Base-by-base conservation (phyloP, 2,329 filamentous ascomycete species). In the Cordyceps javanica region DNA sequence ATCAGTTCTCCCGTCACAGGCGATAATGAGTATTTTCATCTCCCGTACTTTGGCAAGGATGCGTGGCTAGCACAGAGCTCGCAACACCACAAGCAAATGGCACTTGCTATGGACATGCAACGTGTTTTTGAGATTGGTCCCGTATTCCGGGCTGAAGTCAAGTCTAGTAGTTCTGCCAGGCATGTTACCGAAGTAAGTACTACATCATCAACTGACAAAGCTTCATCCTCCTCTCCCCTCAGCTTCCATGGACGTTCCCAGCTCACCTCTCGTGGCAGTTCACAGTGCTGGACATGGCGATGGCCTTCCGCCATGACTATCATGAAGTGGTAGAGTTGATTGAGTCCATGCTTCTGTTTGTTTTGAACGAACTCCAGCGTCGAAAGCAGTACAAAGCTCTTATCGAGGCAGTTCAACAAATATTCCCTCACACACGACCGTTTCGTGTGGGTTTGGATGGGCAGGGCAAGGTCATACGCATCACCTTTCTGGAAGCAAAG, bases 11-110 rank as follows among this genome's bases (percentile, higher is more conserved):
- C 49, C 14, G 41, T 52, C 7, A 14, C 34, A 13, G 49, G 49
- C 23, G 49, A 52, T 14, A 52, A 52, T 2, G 49, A 52, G 25
- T 52, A 52, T 11, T 52, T 52, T 6, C n/a, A 28, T 28, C 36
- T 52, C 19, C 34, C 9, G 23, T 52, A 52, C 41, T 52, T 52
- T 30, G 49, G 49, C 9, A 52, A 52, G 36, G 49, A 52, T 21
- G 49, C 49, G 16, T 52, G 49, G 49, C 36, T 52, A 10, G 34
- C 49, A 16, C 49, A 52, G 49, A 52, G 49, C 36, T 41, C 49
- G 3, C 49, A 52, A n/a, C 49, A 52, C 36, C 49, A 52, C 49
- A 52, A 52, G 34, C 49, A 52, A 39, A 52, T 52, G 49, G 49
- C 49, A 30, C 49, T 52, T 26, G 13, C 49, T 1, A 52, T 52